A percentile compares a stretch with the other conserved stretches of the same genome.
These are phyloP conservation scores for Filosporella fistucella DNA, from an alignment of 495 filamentous ascomycete species.

Conservation along the genomic window DNA sequence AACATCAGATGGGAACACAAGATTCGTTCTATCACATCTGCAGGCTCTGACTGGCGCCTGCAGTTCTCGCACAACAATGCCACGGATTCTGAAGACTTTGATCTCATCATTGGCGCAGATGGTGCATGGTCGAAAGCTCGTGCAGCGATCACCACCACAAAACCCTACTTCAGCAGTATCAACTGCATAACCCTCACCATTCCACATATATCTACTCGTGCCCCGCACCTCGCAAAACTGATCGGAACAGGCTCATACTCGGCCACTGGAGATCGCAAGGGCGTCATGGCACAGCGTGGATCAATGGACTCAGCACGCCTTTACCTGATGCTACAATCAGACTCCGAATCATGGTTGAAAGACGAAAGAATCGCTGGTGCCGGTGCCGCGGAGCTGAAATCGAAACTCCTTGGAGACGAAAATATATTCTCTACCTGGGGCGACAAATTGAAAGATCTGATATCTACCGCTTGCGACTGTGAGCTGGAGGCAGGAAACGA, in stretches of 20 bases:
- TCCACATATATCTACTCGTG: conserved; percentile 29
- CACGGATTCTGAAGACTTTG: conserved; percentile 25
- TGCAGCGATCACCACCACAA: conserved; percentile 21
- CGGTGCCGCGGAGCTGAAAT: not conserved
- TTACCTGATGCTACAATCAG: conserved; percentile 21
- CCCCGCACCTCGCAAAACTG: conserved; percentile 32
- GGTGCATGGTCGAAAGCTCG: conserved; percentile 41
- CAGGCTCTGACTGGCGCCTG: conserved; percentile 3
- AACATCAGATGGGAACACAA: conserved; percentile 38
- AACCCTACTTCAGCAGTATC: conserved; percentile 33
- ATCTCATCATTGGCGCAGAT: conserved; percentile 42
- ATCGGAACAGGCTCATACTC: conserved; percentile 44
- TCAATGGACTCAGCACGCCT: conserved; percentile 39
- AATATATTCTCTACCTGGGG: conserved; percentile 7
- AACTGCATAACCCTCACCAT: conserved; percentile 34
- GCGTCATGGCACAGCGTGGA: conserved; percentile 38
- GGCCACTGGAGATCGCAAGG: conserved; percentile 32
- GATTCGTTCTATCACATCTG: not conserved
- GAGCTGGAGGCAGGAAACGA: conserved; percentile 22
- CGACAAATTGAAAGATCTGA: conserved; percentile 2
- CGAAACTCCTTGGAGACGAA: not conserved
- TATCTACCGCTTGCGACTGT: not conserved
- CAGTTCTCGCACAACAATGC: conserved; percentile 24
- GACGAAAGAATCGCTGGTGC: not conserved
- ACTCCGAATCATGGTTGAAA: conserved; percentile 1